phyloP scores from a whole-genome alignment of 805 yeast species.

The Nakazawaea wickerhamii region DNA sequence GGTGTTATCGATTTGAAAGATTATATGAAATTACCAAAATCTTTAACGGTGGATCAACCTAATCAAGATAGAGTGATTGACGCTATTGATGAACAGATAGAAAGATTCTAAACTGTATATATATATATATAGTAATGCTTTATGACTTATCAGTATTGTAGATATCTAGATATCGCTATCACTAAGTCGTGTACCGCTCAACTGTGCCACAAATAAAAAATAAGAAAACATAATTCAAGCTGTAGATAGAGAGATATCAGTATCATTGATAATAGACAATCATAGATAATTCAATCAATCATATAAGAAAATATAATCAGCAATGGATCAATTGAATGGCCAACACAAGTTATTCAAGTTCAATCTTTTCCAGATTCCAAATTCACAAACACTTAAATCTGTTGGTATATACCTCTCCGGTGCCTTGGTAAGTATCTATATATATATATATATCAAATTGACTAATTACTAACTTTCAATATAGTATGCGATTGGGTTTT shows the following conservation, averaged over 20 bases:
- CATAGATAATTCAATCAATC: not conserved
- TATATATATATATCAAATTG: not conserved
- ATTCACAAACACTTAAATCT: constrained; percentile 64
- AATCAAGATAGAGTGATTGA: constrained; percentile 25
- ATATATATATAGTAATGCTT: not conserved
- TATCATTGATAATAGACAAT: too few relatives aligned
- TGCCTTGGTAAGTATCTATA: constrained; percentile 33
- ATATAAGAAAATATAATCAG: not conserved
- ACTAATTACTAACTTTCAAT: not conserved
- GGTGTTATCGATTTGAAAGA: constrained; percentile 55
- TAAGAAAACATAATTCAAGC: too few relatives aligned
- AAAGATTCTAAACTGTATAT: constrained; percentile 15
- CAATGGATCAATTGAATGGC: constrained; percentile 8
- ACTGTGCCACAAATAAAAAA: not conserved
- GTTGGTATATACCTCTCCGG: constrained; percentile 77
- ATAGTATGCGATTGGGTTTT: constrained; percentile 79
- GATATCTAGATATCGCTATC: too few relatives aligned
- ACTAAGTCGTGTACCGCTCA: too few relatives aligned
- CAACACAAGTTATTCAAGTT: constrained; percentile 58
- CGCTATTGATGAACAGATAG: constrained; percentile 36
- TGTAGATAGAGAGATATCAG: too few relatives aligned
- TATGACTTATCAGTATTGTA: too few relatives aligned
- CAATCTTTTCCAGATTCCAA: constrained; percentile 58
- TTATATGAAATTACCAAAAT: constrained; percentile 41
- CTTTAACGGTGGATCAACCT: constrained; percentile 30